A percentile compares a stretch with the other conserved stretches of the same genome.
Evolutionary conservation across 371 early-diverging fungal species (phyloP).

Genomic region (Aphelidium insulamus): DNA sequence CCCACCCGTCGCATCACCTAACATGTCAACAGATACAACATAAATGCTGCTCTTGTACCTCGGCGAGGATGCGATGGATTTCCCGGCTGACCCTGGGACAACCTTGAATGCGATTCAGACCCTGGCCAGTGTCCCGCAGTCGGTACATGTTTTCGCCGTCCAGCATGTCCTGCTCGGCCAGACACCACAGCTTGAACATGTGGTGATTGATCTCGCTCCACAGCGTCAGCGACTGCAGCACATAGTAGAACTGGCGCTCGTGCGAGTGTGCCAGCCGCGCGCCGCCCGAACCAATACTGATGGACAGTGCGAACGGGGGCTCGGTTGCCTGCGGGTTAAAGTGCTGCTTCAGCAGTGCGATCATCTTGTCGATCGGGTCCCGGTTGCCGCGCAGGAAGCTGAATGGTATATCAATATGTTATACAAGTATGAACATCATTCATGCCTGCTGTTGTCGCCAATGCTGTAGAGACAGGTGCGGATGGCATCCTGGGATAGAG

Average conservation of each 20-base stretch:
- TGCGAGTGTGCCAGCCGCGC: constrained; percentile 81
- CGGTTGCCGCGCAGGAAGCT: constrained; percentile 68
- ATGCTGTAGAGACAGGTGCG: constrained; percentile 75
- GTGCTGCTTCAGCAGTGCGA: constrained; percentile 36
- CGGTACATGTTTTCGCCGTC: constrained; percentile 43
- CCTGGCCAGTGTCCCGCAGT: constrained; percentile 86
- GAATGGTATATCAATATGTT: too few species aligned
- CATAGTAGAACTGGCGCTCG: constrained; percentile 76
- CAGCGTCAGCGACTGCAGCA: constrained; percentile 70
- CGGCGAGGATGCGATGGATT: constrained; percentile 70
- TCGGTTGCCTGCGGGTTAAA: constrained; percentile 34
- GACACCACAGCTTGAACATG: constrained; percentile 84
- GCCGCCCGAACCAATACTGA: constrained; percentile 53
- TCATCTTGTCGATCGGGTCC: constrained; percentile 88
- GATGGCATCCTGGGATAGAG: constrained; percentile 41
- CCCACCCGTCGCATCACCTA: too few species aligned
- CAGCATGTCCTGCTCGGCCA: constrained; percentile 74
- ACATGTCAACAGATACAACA: too few species aligned
- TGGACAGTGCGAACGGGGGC: constrained; percentile 46
- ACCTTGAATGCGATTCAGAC: constrained; percentile 61
- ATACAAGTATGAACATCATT: too few species aligned
- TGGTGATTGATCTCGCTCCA: constrained; percentile 90
- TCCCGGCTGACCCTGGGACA: constrained; percentile 60
- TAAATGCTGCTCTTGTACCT: constrained; percentile 66
- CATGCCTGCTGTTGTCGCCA: constrained; percentile 89